Base-by-base conservation (phyloP, 139 green algal species). In the Pycnococcus provasolii region DNA sequence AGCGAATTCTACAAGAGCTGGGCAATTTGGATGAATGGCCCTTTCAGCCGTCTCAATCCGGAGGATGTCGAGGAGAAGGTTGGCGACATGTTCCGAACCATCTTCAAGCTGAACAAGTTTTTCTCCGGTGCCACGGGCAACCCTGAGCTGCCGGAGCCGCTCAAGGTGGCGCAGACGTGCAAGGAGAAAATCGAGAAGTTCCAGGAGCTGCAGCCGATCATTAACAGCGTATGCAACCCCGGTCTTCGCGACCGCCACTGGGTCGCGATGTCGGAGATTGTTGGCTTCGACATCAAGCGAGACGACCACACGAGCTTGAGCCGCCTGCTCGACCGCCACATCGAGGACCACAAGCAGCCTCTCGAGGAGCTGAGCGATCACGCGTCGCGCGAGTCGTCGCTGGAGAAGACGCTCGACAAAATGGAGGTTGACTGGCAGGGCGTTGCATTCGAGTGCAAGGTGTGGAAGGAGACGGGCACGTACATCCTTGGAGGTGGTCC, bases 381-480 rank as follows among this genome's bases (percentile, higher is more conserved):
- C 59, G 78, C 78, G 15, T 68, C 45, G 66, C 79, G 78, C 62
- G 80, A 89, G 79, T 89, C 80, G 60, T 79, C 75, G 3, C 74
- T 91, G 55, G 85, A 91, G 80, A 67, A 69, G 8, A 75, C 76
- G 1, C 76, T 92, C 60, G 84, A 92, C 78, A 90, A 89, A 77
- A 92, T 92, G 86, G 84, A 89, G 62, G 61, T 46, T n/a, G 84
- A 90, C 48, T 88, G 83, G 83, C 60, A 59, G 7, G 85, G 83
- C 15, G 71, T 90, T 13, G 55, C 62, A 43, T 89, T 92, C 66
- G 81, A 87, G 3, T 77, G 57, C 61, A 75, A 75, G 53, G 43
- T 74, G 15, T 92, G 84, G 84, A 77, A 84, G 43, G 64, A 79
- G 2, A 90, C 86, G 3, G 73, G 73, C 40, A 74, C 73, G 6